A percentile compares a stretch with the other conserved stretches of the same genome.
These are phyloP conservation scores for Vitis hybrid DNA, from an alignment of 177 flowering plant genomes.

Conservation along the genomic window DNA sequence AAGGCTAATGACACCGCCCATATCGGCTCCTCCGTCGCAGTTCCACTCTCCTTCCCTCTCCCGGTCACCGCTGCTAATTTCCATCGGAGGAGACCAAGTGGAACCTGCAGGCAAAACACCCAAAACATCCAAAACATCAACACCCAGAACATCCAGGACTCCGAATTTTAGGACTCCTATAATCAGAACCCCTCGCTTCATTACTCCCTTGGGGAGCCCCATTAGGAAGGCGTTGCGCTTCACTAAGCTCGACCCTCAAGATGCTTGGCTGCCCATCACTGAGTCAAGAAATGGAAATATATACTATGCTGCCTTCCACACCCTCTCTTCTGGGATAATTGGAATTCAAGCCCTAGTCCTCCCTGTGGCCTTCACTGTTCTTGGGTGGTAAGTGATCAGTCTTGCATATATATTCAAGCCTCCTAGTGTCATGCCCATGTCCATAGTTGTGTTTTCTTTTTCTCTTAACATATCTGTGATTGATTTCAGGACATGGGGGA, in stretches of 20 bases:
- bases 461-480: not conserved
- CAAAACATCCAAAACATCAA: conserved; percentile 1
- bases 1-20: conserved; percentile 9
- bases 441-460: not conserved
- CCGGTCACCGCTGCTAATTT: conserved; percentile 24
- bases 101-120: not conserved
- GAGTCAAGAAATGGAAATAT: conserved; percentile 57
- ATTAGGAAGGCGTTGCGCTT: conserved; percentile 23
- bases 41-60: conserved; percentile 31
- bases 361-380: conserved; percentile 53
- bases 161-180: conserved; percentile 4
- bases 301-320: conserved; percentile 46
- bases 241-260: conserved; percentile 36
- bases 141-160: not conserved
- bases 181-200: conserved; percentile 23
- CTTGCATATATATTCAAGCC: not conserved
- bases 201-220: conserved; percentile 30
- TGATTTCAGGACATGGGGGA: conserved; percentile 45
- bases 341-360: conserved; percentile 55
- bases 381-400: conserved; percentile 38
- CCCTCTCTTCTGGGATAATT: conserved; percentile 44
- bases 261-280: conserved; percentile 54
- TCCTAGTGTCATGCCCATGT: not conserved
- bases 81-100: not conserved
- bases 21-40: conserved; percentile 26